phyloP scores from a whole-genome alignment of 2,329 filamentous ascomycete species.

The Colletotrichum sp. region DNA sequence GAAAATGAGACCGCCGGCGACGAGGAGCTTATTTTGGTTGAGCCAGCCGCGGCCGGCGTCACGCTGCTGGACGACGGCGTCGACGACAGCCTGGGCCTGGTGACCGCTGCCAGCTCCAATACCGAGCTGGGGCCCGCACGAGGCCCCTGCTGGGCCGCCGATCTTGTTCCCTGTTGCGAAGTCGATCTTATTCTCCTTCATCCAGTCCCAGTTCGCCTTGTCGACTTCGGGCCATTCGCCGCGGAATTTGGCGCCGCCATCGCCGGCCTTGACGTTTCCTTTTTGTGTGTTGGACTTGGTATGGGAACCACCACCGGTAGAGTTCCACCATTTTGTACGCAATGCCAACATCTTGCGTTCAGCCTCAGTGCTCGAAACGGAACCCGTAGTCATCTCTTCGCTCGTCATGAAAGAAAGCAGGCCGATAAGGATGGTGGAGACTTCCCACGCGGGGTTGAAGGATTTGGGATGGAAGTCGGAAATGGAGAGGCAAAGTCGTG shows the following conservation, averaged over 20 bases:
- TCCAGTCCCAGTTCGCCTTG: constrained; percentile 89
- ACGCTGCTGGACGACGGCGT: constrained; percentile 75
- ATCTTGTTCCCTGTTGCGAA: constrained; percentile 72
- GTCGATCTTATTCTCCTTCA: constrained; percentile 83
- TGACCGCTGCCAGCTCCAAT: constrained; percentile 64
- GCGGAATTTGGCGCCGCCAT: constrained; percentile 89
- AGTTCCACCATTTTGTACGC: constrained; percentile 94
- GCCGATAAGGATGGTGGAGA: constrained; percentile 93
- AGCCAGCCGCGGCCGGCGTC: constrained; percentile 86
- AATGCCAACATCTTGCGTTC: constrained; percentile 81
- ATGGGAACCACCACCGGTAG: constrained; percentile 83
- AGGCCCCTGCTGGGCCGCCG: constrained; percentile 45
- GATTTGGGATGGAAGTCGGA: constrained; percentile 97
- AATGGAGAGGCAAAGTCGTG: constrained; percentile 91
- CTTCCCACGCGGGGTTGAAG: constrained; percentile 98
- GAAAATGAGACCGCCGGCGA: constrained; percentile 74
- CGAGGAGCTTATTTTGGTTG: constrained; percentile 76
- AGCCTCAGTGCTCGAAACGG: constrained; percentile 74
- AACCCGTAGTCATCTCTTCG: constrained; percentile 98
- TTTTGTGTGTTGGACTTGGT: constrained; percentile 60
- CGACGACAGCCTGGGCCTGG: constrained; percentile 75
- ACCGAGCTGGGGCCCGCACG: constrained; percentile 60
- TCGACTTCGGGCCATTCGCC: constrained; percentile 91
- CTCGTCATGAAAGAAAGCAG: constrained; percentile 97
- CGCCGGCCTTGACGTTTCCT: constrained; percentile 88